Base-by-base conservation (phyloP, 768 basidiomycete species). In the Mycena sanguinolenta region DNA sequence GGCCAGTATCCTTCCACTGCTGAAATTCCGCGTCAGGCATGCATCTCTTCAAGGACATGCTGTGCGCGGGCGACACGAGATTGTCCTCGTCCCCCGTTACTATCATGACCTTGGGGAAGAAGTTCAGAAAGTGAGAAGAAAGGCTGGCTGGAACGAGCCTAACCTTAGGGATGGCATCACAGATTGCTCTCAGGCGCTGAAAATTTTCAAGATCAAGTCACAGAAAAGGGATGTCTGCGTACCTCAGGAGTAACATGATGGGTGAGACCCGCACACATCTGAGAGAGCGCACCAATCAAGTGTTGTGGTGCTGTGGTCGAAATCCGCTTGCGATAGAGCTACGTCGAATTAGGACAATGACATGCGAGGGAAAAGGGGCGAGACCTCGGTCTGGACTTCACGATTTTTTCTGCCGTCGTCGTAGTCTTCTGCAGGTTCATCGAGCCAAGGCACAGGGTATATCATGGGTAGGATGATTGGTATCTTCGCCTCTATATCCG, bases 11-110 rank as follows among this genome's bases (percentile, higher is more conserved):
- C 61, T 86, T 77, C 89, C 90, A 93, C 63, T 83, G 77, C n/a
- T 88, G 77, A 46, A 89, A 80, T 74, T 89, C 85, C 1, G 86
- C 83, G 70, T 89, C 88, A 0, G 89, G 87, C 92, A 94, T 95
- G 44, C 80, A 74, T 13, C 77, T 77, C 76, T 89, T 89, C 25
- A 95, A 75, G 25, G 83, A 78, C 9, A 77, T 73, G 27, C 90
- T 91, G 63, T 91, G 87, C 9, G 74, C 70, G 0, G 88, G 83
- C 19, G 81, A 74, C 12, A 95, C 84, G 3, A 95, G 78, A 57
- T 86, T 71, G 75, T 95, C 94, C 2, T 88, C 78, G 67, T 92
- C 89, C 3, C 92, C 94, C 0, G 91, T 92, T n/a, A 94, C 75
- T 61, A 89, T 90, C 34, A 85, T 74, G 10, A 94, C 84, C 75